Evolutionary conservation across 164 flowering plant genomes (phyloP), one percentile per base, ranked within the genome.

Genomic region (Vitis rupestris): DNA sequence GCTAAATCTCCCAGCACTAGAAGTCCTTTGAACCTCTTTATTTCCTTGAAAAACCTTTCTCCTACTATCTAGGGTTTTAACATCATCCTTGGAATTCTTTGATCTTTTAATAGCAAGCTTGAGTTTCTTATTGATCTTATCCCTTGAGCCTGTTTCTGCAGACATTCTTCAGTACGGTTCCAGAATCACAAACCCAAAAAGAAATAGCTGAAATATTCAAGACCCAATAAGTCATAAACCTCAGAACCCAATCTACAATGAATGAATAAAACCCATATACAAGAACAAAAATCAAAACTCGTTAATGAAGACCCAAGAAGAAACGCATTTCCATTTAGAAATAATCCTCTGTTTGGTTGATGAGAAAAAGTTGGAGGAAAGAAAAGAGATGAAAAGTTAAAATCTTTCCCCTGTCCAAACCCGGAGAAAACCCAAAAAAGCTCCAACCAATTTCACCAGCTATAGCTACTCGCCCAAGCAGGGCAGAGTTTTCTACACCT

Each of bases 111-210:
- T 19, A 6, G 75, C 68, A 54, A 71, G 52, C 11, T 78, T 78
- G 17, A 72, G 68, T 71, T 71, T 81, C 67, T 72, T 71, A 15
- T 44, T 63, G 37, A 73, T 56, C 61, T 63, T 72, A 31, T 11
- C 27, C 71, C 60, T 62, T 9, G 59, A 53, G 2, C 10, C 59
- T 10, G 57, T 55, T n/a, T 78, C 77, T 13, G 50, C 29, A 59
- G 81, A 69, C 77, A 74, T 78, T 49, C 10, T 53, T 59, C 19
- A 52, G 31, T 30, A 61, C 48, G 3, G 9, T 17, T 8, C 29
- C 23, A 57, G 29, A 57, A 19, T 10, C 59, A 7, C 16, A 57
- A 57, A 57, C 16, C 59, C 16, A 57, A 9, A 6, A 16, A 7
- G 56, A n/a, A 57, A 57, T 8, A 57, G 44, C 44, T 3, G 44